A percentile compares a stretch with the other conserved stretches of the same genome.
Evolutionary conservation across 2,329 filamentous ascomycete genomes (phyloP).

Genomic region (Aspergillus felis): DNA sequence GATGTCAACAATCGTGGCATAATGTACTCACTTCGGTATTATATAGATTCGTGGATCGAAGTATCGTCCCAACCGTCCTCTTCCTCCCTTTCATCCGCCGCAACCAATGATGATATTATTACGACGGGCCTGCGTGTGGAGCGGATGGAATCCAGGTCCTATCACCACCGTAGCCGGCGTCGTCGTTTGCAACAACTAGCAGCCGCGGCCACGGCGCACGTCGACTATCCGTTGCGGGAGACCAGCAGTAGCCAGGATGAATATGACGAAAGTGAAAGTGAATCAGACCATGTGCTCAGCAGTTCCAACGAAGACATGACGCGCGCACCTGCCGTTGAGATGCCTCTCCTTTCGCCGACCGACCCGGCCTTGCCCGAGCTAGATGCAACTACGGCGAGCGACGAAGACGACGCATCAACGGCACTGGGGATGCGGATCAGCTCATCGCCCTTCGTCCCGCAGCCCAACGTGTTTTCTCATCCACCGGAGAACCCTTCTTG

Average conservation of each 20-base stretch:
- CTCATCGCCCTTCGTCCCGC: constrained; percentile 65
- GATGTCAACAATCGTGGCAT: constrained; percentile 4
- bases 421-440: constrained; percentile 66
- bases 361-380: constrained; percentile 23
- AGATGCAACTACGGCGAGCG: constrained; percentile 35
- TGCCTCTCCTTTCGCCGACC: constrained; percentile 20
- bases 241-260: constrained; percentile 80
- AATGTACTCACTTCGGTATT: constrained; percentile 45
- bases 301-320: constrained; percentile 59
- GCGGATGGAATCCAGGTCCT: constrained; percentile 48
- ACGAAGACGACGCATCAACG: constrained; percentile 74
- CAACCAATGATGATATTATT: constrained; percentile 75
- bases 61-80: constrained; percentile 89
- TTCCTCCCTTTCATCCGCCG: constrained; percentile 77
- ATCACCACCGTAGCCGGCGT: constrained; percentile 57
- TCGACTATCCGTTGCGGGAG: constrained; percentile 42
- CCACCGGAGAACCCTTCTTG: constrained; percentile 55
- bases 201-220: constrained; percentile 37
- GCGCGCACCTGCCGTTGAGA: constrained; percentile 19
- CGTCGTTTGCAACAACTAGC: constrained; percentile 34
- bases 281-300: constrained; percentile 69
- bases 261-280: constrained; percentile 89
- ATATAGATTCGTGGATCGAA: constrained; percentile 91
- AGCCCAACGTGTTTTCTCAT: constrained; percentile 89
- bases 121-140: constrained; percentile 81